These are phyloP conservation scores for Venustampulla echinocandica DNA, from an alignment of 495 filamentous ascomycete species.

Conservation along the genomic window DNA sequence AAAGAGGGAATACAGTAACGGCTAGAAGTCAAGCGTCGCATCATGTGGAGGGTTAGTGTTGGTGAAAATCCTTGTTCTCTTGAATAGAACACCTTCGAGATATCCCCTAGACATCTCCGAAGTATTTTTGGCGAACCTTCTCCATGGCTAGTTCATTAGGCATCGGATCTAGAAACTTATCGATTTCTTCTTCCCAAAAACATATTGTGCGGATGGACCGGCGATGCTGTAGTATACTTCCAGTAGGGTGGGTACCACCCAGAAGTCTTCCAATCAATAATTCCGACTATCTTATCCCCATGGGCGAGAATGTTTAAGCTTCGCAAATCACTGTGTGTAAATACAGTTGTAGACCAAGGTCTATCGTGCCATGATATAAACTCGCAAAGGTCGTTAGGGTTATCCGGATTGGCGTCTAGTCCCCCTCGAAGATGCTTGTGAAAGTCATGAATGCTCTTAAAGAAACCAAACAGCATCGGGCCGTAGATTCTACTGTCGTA, in stretches of 20 bases:
- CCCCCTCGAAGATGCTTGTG: conserved; percentile 12
- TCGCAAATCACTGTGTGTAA: conserved; percentile 30
- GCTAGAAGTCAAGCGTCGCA: too few relatives aligned
- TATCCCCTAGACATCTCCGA: conserved; percentile 25
- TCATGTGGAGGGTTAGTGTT: not conserved
- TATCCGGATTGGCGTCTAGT: conserved; percentile 25
- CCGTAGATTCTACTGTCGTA: conserved; percentile 33
- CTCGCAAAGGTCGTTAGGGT: not conserved
- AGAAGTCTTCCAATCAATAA: conserved; percentile 45
- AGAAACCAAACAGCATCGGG: conserved; percentile 15
- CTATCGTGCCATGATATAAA: not conserved
- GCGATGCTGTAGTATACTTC: conserved; percentile 37
- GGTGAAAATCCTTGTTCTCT: not conserved
- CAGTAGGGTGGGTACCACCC: conserved; percentile 42
- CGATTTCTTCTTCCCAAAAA: conserved; percentile 39
- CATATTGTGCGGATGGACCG: conserved; percentile 40
- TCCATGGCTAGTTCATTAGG: conserved; percentile 42
- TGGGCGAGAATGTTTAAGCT: conserved; percentile 26
- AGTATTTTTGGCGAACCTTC: conserved; percentile 31
- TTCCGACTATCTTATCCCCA: conserved; percentile 31
- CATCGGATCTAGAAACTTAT: conserved; percentile 39
- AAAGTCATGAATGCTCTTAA: conserved; percentile 16
- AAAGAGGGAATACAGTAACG: conserved; percentile 6
- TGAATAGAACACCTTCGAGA: not conserved
- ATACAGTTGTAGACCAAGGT: not conserved